Base-by-base conservation (phyloP, 2,329 filamentous ascomycete genomes). In the Colletotrichum agaves region DNA sequence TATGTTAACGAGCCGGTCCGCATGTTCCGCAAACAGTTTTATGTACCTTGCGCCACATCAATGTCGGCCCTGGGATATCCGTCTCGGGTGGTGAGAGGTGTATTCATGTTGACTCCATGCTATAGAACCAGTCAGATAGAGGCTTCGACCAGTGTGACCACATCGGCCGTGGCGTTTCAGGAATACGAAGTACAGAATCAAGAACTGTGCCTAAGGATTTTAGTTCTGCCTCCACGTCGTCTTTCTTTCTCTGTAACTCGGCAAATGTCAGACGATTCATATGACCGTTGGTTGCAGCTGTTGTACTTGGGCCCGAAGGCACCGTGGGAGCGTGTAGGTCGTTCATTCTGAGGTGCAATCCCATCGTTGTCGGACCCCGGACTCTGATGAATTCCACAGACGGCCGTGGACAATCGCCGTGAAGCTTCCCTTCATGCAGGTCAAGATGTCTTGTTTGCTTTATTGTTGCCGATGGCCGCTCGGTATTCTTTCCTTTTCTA, bases 71-170 rank as follows among this genome's bases (percentile, higher is more conserved):
- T 88, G 35, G 96, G 96, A 77, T 93, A 99, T 53, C 96, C 96
- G 80, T 98, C 96, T 69, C 90, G 88, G 13, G 95, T 98, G 23
- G 93, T 88, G 43, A 99, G 87, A 65, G 89, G 85, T 7, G 96
- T 98, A 74, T 91, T 90, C 96, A 99, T 99, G 74, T 92, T 90
- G 60, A 97, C 95, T 49, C 91, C 90, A 83, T 98, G 95, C 94
- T 98, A 74, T 33, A 11, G n/a, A 12, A 35, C 31, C 46, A 41
- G 37, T 57, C 52, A 73, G 65, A 39, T 31, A 43, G 23, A 39
- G 73, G 13, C 74, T 71, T 41, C 31, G 17, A n/a, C 19, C 41
- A n/a, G 43, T 37, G 31, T 31, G n/a, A 35, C 44, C 23, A 50
- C 13, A 3, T 15, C 4, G 21, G 41, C 13, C 39, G n/a, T 13